Base-by-base conservation (phyloP, 257 asterid genomes). In the Solanum appendiculatum region DNA sequence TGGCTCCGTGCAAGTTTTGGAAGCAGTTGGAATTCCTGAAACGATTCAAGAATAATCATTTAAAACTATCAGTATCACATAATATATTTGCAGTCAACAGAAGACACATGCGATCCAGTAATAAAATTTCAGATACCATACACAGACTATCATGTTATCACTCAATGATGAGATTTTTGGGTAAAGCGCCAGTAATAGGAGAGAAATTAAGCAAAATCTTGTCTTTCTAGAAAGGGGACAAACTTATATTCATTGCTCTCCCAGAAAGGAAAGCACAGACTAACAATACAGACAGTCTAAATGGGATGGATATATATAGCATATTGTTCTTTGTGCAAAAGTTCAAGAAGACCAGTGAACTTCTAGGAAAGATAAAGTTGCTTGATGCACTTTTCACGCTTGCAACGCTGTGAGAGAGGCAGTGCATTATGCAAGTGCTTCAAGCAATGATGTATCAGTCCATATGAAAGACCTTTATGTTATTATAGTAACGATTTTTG, bases 1-100 rank as follows among this genome's bases (percentile, higher is more conserved):
- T 95, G 99, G 88, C 91, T 91, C 87, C 96, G 94, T 10, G 98
- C 98, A 16, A 95, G 98, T 90, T 92, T 91, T 21, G 99, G 98
- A 68, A 95, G 98, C 90, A 96, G 91, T 92, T 95, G 94, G 89
- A 94, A 93, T 89, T 95, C 99, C 99, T 96, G 46, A 36, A 81
- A 88, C 6, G 48, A 56, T 15, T 39, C 21, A 40, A 63, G 27
- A 25, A 46, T 14, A 72, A 25, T 44, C 18, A 11, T 36, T 81
- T 1, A 36, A 10, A 37, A 37, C 51, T 37, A 18, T 70, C 48
- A 21, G 82, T 73, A 21, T 73, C 82, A 2, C 10, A 23, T 20
- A 21, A 36, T 37, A 73, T 20, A 73, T 36, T 33, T 18, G 36
- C 31, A 73, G 31, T 21, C 6, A 37, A 36, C 31, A 37, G 20